These are phyloP conservation scores for Coprinopsis marcescibilis DNA, from an alignment of 768 basidiomycete genomes.

Conservation along the genomic window DNA sequence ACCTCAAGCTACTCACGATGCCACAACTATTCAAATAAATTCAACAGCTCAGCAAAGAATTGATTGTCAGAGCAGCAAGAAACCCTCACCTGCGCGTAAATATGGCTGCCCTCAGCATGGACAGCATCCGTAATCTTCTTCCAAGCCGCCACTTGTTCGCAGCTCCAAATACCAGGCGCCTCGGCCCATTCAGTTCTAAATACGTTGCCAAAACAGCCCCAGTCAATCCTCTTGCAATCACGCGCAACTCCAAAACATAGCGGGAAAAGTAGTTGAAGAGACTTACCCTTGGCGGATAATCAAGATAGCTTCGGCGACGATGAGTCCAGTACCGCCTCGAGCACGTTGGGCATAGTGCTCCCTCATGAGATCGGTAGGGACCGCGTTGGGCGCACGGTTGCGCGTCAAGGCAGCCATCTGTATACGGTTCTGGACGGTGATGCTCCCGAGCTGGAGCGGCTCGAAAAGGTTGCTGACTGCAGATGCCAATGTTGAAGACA, in stretches of 20 bases:
- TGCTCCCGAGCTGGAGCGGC: constrained; percentile 30
- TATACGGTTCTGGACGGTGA: constrained; percentile 32
- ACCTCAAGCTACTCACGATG: constrained; percentile 24
- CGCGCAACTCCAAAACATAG: background rate
- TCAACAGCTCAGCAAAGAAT: no score
- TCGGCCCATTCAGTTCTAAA: constrained; percentile 33
- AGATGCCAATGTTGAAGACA: no score
- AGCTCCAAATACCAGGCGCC: constrained; percentile 34
- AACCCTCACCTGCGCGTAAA: constrained; percentile 29
- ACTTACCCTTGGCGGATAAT: constrained; percentile 28
- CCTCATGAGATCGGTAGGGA: constrained; percentile 24
- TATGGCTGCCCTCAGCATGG: constrained; percentile 31
- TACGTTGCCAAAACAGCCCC: no score
- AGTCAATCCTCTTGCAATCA: no score
- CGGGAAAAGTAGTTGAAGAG: background rate
- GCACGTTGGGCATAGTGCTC: constrained; percentile 33
- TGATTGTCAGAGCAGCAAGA: background rate
- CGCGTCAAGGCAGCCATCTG: constrained; percentile 37
- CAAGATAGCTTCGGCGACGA: constrained; percentile 28
- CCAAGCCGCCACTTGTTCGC: constrained; percentile 31
- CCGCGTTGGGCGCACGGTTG: constrained; percentile 30
- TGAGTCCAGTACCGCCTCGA: constrained; percentile 24
- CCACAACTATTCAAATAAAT: no score
- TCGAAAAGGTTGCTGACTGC: constrained; percentile 18
- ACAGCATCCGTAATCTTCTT: constrained; percentile 33